Conservation (phyloP, 176 grass and related monocot species). For the Carex littledalei region DNA sequence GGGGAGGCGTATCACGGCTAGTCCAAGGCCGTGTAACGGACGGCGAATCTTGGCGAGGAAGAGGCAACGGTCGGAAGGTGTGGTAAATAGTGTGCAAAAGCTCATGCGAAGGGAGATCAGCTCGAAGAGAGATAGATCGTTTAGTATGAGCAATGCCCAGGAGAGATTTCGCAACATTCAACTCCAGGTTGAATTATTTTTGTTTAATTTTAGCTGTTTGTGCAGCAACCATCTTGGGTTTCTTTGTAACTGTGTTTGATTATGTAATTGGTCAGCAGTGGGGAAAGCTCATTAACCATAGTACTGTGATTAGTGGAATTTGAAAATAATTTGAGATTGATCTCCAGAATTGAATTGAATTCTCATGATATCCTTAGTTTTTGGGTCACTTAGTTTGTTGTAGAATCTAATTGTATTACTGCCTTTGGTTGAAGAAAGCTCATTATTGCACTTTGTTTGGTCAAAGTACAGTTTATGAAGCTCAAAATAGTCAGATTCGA, state of each 20-base stretch:
- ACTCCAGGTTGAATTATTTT: constrained; percentile 45
- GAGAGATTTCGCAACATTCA: constrained; percentile 85
- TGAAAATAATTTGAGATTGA: background rate
- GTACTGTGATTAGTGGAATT: background rate
- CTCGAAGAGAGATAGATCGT: constrained; percentile 57
- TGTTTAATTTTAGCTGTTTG: background rate
- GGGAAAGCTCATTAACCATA: background rate
- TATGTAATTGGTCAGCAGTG: background rate
- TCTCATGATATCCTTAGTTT: background rate
- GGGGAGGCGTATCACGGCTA: constrained; percentile 65
- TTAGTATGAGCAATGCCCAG: constrained; percentile 72
- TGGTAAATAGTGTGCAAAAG: constrained; percentile 68
- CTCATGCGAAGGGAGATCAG: constrained; percentile 83
- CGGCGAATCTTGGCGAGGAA: constrained; percentile 70
- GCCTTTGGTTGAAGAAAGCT: background rate
- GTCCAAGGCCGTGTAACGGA: constrained; percentile 72
- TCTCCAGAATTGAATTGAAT: background rate
- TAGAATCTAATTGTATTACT: background rate
- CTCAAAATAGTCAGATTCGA: background rate
- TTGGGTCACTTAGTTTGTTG: background rate
- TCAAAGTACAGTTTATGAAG: background rate
- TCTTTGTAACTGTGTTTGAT: background rate
- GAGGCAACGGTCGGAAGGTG: constrained; percentile 43
- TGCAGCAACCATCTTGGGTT: background rate
- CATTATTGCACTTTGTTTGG: background rate